Evolutionary conservation across 1,284 basidiomycete genomes (phyloP).

Genomic region (Sporisorium iseilematis-ciliati): DNA sequence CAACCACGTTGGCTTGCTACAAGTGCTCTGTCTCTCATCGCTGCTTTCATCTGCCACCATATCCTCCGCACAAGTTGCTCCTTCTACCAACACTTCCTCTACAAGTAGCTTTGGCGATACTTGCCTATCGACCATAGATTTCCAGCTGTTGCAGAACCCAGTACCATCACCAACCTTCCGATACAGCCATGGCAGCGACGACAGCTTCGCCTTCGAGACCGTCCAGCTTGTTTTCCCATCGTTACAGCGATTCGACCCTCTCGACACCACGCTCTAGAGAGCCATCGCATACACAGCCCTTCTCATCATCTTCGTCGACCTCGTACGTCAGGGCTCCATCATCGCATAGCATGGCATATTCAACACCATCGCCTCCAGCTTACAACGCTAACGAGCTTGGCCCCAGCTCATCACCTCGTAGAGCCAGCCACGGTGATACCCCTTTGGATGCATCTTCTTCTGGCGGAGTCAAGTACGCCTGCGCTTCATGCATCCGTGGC

Average conservation of each 20-base stretch:
- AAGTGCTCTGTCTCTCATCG: background rate
- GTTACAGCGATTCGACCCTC: slow-evolving; percentile 21
- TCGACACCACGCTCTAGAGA: slow-evolving; percentile 17
- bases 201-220: slow-evolving; percentile 19
- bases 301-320: slow-evolving; percentile 5
- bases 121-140: background rate
- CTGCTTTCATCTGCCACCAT: background rate
- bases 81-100: slow-evolving; percentile 2
- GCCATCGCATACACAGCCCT: slow-evolving; percentile 7
- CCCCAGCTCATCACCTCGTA: background rate
- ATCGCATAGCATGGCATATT: slow-evolving; percentile 16
- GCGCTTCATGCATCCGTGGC: slow-evolving; percentile 63
- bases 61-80: background rate
- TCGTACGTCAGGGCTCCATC: slow-evolving; percentile 7
- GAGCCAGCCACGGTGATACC: slow-evolving; percentile 11
- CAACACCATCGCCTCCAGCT: slow-evolving; percentile 11
- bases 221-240: slow-evolving; percentile 17
- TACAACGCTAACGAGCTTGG: background rate
- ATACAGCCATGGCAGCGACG: slow-evolving; percentile 22
- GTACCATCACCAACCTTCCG: background rate
- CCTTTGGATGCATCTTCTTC: slow-evolving; percentile 5
- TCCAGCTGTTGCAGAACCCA: background rate
- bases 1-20: slow-evolving; percentile 18
- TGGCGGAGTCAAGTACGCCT: slow-evolving; percentile 57
- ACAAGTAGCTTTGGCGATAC: background rate